Conservation (phyloP, 176 grass and related monocot species). For the Chrysopogon serrulatus region DNA sequence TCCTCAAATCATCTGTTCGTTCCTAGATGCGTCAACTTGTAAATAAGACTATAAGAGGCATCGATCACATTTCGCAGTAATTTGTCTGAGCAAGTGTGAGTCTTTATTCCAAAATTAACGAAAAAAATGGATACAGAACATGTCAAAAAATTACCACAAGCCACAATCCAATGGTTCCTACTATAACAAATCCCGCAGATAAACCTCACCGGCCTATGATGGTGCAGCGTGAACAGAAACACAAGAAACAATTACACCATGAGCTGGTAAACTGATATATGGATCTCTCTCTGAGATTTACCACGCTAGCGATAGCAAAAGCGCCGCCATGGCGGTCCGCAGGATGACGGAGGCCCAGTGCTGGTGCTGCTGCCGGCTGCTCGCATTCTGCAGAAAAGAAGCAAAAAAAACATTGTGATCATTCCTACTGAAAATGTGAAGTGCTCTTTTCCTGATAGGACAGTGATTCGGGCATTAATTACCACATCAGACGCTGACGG, state of each 20-base stretch:
- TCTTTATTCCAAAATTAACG: conserved; percentile 17
- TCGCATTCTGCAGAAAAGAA: not conserved
- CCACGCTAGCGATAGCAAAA: conserved; percentile 38
- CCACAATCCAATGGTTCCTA: conserved; percentile 22
- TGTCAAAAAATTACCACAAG: conserved; percentile 26
- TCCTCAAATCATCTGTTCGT: conserved; percentile 23
- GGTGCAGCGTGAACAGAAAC: not conserved
- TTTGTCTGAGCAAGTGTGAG: not conserved
- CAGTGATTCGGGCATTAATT: not conserved
- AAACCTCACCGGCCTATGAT: conserved; percentile 9
- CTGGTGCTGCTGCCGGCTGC: not conserved
- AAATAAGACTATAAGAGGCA: conserved; percentile 10
- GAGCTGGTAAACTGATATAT: not conserved
- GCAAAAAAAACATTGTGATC: not conserved
- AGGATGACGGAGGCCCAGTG: not conserved
- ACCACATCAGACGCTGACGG: conserved; percentile 71
- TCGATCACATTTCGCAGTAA: not conserved
- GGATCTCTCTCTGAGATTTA: conserved; percentile 11
- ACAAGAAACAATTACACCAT: conserved; percentile 3
- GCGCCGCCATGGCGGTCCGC: conserved; percentile 22
- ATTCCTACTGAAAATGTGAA: not conserved
- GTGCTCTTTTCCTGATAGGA: not conserved
- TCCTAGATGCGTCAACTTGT: conserved; percentile 10
- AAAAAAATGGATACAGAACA: not conserved
- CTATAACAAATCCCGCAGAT: conserved; percentile 23